These are phyloP conservation scores for Galeopsis tetrahit DNA, from an alignment of 257 asterid genomes.

Conservation along the genomic window DNA sequence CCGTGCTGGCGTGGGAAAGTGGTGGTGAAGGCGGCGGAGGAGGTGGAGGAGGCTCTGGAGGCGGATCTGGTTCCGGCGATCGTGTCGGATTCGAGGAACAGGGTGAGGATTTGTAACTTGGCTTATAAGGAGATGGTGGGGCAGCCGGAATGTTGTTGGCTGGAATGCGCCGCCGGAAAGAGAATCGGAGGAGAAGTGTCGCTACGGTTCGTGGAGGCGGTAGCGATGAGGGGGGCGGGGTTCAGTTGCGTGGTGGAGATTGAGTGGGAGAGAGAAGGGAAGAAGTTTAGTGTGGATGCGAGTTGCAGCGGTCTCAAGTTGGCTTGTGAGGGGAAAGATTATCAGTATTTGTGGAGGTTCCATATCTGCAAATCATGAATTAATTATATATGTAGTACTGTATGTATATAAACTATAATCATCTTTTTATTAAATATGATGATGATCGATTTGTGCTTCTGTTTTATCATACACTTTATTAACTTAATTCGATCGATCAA, in stretches of 20 bases:
- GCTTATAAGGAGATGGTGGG: constrained; percentile 92
- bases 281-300: constrained; percentile 55
- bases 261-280: constrained; percentile 74
- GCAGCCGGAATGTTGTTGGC: constrained; percentile 95
- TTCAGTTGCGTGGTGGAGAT: constrained; percentile 67
- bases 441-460: no score
- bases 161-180: constrained; percentile 55
- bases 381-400: no score
- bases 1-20: not conserved
- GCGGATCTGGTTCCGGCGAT: constrained; percentile 66
- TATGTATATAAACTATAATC: no score
- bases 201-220: constrained; percentile 43
- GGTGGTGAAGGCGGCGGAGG: constrained; percentile 38
- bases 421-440: no score
- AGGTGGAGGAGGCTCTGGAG: constrained; percentile 76
- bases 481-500: no score
- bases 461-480: no score
- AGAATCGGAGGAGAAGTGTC: constrained; percentile 87
- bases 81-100: constrained; percentile 67
- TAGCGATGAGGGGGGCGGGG: constrained; percentile 40
- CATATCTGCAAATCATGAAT: not conserved
- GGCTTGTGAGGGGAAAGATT: constrained; percentile 63
- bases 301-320: constrained; percentile 54
- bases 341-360: constrained; percentile 87
- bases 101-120: constrained; percentile 72